Base-by-base conservation (phyloP, 306 rosid species). In the Carpinus fangiana region DNA sequence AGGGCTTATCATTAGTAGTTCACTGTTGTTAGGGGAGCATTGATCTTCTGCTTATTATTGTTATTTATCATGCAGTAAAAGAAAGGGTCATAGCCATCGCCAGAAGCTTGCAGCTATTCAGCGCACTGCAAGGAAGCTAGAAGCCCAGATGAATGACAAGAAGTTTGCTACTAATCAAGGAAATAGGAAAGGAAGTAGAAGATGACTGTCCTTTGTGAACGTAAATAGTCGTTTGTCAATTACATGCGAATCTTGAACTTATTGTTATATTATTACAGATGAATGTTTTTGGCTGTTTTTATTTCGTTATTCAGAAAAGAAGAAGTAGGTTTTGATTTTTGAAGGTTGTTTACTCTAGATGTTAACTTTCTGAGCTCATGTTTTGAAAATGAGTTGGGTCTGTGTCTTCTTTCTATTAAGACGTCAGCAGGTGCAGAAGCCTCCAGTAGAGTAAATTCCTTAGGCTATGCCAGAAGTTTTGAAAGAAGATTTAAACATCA, bases 101-200 rank as follows among this genome's bases (percentile, higher is more conserved):
- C 89, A 90, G 84, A 94, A 87, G 82, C 88, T 87, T 50, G 93
- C 92, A 0, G 97, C 90, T 28, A 86, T 88, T 70, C 87, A 79
- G 82, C 91, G 93, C 45, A 68, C 93, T 52, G 82, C 92, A 47
- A 88, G 82, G 88, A 94, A 84, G 87, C 78, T 92, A n/a, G 98
- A 84, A 84, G 79, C 81, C 76, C 88, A 79, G 81, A 77, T 73
- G 88, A 78, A 1, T 74, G 88, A 56, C 59, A 87, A 76, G 73
- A 78, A 76, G 55, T 77, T 82, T 76, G 70, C 86, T 68, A 81
- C 28, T 76, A 73, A 75, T 73, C 88, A 75, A 68, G 89, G 80
- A 82, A 77, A 8, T 83, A 86, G 88, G 80, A 94, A 76, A 81
- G 82, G 70, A 79, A 81, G 78, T 80, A 79, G 79, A 78, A 83